Conservation (phyloP, 805 yeast genomes). For the Hanseniaspora clermontiae region DNA sequence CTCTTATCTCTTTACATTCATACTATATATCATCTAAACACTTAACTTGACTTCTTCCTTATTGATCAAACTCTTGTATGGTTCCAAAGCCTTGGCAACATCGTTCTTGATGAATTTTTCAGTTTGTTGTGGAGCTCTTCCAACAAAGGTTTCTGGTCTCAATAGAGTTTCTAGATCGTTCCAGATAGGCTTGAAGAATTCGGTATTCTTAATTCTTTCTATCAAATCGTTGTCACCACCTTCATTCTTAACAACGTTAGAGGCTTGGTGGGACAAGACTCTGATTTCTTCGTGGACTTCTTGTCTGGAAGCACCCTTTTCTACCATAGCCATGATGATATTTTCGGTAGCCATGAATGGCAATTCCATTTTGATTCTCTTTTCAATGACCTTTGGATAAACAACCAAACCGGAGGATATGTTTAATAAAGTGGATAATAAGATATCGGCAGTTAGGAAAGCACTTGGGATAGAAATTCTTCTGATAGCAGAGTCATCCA, state of each 20-base stretch:
- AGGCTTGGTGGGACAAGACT: slow-evolving; percentile 93
- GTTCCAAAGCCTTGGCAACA: slow-evolving; percentile 69
- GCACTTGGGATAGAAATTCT: slow-evolving; percentile 95
- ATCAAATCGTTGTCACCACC: slow-evolving; percentile 98
- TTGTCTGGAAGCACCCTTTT: slow-evolving; percentile 94
- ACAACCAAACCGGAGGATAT: slow-evolving; percentile 93
- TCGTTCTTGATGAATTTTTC: slow-evolving; percentile 80
- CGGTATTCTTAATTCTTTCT: slow-evolving; percentile 65
- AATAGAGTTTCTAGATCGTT: slow-evolving; percentile 63
- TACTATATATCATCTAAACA: slow-evolving; percentile 37
- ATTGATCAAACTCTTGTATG: slow-evolving; percentile 47
- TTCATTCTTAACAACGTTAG: slow-evolving; percentile 90
- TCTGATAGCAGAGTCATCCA: slow-evolving; percentile 96
- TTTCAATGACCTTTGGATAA: slow-evolving; percentile 95
- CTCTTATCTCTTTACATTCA: background rate
- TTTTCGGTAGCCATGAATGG: slow-evolving; percentile 99
- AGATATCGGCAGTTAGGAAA: slow-evolving; percentile 87
- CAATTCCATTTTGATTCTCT: slow-evolving; percentile 85
- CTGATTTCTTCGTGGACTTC: slow-evolving; percentile 96
- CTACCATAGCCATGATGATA: slow-evolving; percentile 99
- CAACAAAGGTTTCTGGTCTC: slow-evolving; percentile 89
- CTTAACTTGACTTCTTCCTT: slow-evolving; percentile 62
- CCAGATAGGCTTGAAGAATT: slow-evolving; percentile 84
- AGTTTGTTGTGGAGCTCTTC: slow-evolving; percentile 97
- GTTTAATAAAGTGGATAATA: slow-evolving; percentile 77